A percentile compares a stretch with the other conserved stretches of the same genome.
These are phyloP conservation scores for Trichosporon sp. DNA, from an alignment of 1,284 basidiomycete genomes.

Conservation along the genomic window DNA sequence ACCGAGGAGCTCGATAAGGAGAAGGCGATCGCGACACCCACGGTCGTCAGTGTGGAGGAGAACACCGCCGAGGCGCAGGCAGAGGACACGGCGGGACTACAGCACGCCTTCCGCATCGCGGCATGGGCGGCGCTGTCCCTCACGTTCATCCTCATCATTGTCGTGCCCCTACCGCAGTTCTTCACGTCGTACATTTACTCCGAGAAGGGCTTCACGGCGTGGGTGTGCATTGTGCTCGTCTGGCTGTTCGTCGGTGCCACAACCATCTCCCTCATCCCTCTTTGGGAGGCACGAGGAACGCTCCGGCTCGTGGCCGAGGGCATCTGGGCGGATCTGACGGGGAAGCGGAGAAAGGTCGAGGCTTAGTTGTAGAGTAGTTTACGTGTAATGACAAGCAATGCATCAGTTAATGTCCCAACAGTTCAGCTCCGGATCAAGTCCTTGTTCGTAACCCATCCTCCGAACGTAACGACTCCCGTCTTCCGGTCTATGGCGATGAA, in stretches of 20 bases:
- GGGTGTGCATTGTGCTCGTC: constrained; percentile 68
- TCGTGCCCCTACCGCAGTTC: constrained; percentile 81
- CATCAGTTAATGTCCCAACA: neutral
- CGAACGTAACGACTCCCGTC: neutral
- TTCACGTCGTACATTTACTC: constrained; percentile 74
- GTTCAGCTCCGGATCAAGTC: neutral
- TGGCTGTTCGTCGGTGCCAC: constrained; percentile 79
- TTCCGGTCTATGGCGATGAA: neutral
- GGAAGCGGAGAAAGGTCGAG: neutral
- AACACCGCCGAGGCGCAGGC: constrained; percentile 30
- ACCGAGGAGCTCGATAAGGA: constrained; percentile 59
- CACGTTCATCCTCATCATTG: constrained; percentile 56
- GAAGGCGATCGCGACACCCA: constrained; percentile 34
- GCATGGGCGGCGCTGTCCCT: constrained; percentile 69
- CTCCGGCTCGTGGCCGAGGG: constrained; percentile 61
- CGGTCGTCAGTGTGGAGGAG: constrained; percentile 37
- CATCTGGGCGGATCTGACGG: constrained; percentile 24
- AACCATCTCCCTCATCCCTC: constrained; percentile 77
- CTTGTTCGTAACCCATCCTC: neutral
- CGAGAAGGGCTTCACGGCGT: constrained; percentile 67
- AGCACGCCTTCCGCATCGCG: constrained; percentile 76
- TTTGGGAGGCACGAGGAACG: constrained; percentile 76
- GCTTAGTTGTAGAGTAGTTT: neutral
- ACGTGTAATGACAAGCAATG: neutral
- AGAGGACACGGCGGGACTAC: constrained; percentile 48